These are phyloP conservation scores for Penicillium oxalicum DNA, from an alignment of 2,329 filamentous ascomycete genomes.

Conservation along the genomic window DNA sequence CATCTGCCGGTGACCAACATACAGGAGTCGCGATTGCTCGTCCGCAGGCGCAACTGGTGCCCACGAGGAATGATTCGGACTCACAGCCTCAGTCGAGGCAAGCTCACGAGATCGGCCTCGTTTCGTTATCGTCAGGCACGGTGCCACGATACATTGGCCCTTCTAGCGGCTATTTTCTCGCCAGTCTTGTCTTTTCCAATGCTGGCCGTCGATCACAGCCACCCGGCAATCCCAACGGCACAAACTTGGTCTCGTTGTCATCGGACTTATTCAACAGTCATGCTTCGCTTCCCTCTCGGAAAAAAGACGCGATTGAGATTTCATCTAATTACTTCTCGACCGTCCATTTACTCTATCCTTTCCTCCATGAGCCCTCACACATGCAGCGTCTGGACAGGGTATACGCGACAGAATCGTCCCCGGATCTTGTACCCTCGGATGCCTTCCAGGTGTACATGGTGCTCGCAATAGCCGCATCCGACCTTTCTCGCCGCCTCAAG, in stretches of 20 bases:
- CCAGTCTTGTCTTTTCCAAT: constrained; percentile 44
- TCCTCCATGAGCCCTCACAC: constrained; percentile 45
- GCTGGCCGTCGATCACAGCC: constrained; percentile 23
- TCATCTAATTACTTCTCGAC: constrained; percentile 46
- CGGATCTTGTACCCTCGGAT: constrained; percentile 25
- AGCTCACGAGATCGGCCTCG: constrained; percentile 50
- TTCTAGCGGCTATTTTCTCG: constrained; percentile 52
- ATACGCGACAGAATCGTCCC: constrained; percentile 24
- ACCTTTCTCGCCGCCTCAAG: constrained; percentile 42
- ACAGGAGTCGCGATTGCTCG: neutral
- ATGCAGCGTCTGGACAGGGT: constrained; percentile 30
- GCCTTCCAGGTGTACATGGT: constrained; percentile 51
- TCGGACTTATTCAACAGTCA: constrained; percentile 26
- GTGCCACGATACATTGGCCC: constrained; percentile 49
- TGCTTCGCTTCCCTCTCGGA: constrained; percentile 23
- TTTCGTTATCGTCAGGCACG: constrained; percentile 47
- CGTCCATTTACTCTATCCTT: constrained; percentile 47
- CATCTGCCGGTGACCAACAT: neutral
- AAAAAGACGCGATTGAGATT: constrained; percentile 39
- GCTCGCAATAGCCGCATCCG: constrained; percentile 45
- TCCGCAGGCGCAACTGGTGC: constrained; percentile 7
- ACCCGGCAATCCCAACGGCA: neutral
- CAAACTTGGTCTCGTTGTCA: constrained; percentile 19
- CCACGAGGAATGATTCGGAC: constrained; percentile 5
- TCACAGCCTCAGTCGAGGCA: constrained; percentile 13